Conservation (phyloP, 2,329 filamentous ascomycete species). For the Kalmusia sp. region DNA sequence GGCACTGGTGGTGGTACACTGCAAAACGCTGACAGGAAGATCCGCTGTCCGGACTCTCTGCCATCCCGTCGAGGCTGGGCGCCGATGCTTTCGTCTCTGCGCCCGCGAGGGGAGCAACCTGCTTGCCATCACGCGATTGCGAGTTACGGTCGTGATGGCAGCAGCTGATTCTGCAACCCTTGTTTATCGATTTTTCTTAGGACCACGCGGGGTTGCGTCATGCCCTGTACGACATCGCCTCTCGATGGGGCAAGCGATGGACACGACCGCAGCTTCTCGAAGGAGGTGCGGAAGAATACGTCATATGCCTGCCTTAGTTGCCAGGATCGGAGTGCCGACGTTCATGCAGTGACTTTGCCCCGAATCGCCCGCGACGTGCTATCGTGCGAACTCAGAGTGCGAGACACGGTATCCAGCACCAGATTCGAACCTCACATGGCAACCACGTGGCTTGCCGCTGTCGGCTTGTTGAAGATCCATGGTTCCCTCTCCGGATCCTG, state of each 20-base stretch:
- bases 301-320: not conserved
- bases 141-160: not conserved
- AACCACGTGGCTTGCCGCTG: too few species aligned
- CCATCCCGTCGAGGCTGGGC: not conserved
- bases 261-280: not conserved
- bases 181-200: not conserved
- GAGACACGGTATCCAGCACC: too few species aligned
- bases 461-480: too few species aligned
- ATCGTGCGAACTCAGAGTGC: too few species aligned
- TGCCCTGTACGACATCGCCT: not conserved
- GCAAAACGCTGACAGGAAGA: not conserved
- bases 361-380: not conserved
- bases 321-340: not conserved
- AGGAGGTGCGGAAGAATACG: not conserved
- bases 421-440: too few species aligned
- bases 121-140: not conserved
- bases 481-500: too few species aligned
- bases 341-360: not conserved
- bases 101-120: not conserved
- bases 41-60: not conserved
- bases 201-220: not conserved
- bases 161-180: not conserved
- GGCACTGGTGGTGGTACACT: not conserved
- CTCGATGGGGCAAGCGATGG: not conserved
- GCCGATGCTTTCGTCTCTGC: constrained; percentile 4